Conservation (phyloP, 805 yeast genomes). For the Candida fluviatilis region DNA sequence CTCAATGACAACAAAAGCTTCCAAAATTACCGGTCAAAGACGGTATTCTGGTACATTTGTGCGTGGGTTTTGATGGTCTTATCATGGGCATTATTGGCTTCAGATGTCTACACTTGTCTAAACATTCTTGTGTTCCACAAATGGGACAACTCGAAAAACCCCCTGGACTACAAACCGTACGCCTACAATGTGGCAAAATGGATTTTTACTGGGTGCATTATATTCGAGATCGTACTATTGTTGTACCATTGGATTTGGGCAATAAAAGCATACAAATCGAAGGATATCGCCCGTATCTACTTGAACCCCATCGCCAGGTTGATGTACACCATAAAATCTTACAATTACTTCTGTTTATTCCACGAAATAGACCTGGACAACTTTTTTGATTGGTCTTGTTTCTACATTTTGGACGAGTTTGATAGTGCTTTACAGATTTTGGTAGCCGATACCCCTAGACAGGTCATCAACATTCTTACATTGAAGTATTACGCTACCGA, state of each 20-base stretch:
- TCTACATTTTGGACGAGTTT: constrained; percentile 60
- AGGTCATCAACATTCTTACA: constrained; percentile 76
- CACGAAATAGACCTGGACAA: constrained; percentile 61
- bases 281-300: constrained; percentile 66
- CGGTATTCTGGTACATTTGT: constrained; percentile 40
- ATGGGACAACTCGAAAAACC: constrained; percentile 48
- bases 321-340: constrained; percentile 51
- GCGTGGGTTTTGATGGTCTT: constrained; percentile 48
- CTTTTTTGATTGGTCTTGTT: constrained; percentile 62
- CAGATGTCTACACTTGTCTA: constrained; percentile 78
- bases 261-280: constrained; percentile 50
- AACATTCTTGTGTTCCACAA: constrained; percentile 66
- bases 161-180: constrained; percentile 35
- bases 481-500: constrained; percentile 48
- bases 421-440: constrained; percentile 59
- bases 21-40: constrained; percentile 39
- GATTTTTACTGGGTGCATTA: constrained; percentile 79
- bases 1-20: constrained; percentile 42
- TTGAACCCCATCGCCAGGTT: constrained; percentile 61
- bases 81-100: constrained; percentile 49
- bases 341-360: constrained; percentile 68
- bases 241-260: constrained; percentile 59
- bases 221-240: constrained; percentile 59
- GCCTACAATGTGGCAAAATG: constrained; percentile 55
- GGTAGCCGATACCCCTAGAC: constrained; percentile 84